Percentiles rank a stretch among this genome's conserved stretches.
phyloP scores from a whole-genome alignment of 164 flowering plant species.

The Berberis vulgaris region DNA sequence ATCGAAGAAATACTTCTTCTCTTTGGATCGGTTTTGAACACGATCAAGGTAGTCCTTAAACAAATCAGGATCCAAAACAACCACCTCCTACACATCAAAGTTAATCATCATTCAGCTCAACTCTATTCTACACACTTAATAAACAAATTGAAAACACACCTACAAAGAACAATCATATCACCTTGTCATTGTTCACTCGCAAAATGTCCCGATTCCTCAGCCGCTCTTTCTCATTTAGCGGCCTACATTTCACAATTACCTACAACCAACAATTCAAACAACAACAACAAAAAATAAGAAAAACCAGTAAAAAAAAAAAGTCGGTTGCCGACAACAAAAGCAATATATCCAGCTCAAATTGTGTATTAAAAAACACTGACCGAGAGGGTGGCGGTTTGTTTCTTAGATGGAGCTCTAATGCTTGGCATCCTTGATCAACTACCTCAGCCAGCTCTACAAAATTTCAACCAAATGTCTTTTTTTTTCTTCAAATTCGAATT shows the following conservation, averaged over 20 bases:
- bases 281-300: background rate
- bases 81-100: conserved; percentile 42
- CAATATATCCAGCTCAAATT: no score
- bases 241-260: conserved; percentile 92
- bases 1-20: conserved; percentile 65
- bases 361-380: conserved; percentile 25
- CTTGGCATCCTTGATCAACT: conserved; percentile 47
- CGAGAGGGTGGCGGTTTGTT: conserved; percentile 59
- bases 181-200: conserved; percentile 60
- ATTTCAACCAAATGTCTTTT: no score
- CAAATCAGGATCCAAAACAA: conserved; percentile 76
- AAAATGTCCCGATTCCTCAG: conserved; percentile 51
- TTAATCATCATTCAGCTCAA: background rate
- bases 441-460: no score
- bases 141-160: background rate
- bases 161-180: conserved; percentile 6
- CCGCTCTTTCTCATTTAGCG: conserved; percentile 39
- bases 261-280: conserved; percentile 14
- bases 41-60: conserved; percentile 83
- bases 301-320: background rate
- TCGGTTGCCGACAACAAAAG: background rate
- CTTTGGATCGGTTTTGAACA: conserved; percentile 72
- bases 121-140: background rate
- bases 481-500: no score
- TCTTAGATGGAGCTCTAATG: conserved; percentile 65